Evolutionary conservation across 345 rosid genomes (phyloP), one percentile per base, ranked within the genome.

Genomic region (Gossypium bickii): DNA sequence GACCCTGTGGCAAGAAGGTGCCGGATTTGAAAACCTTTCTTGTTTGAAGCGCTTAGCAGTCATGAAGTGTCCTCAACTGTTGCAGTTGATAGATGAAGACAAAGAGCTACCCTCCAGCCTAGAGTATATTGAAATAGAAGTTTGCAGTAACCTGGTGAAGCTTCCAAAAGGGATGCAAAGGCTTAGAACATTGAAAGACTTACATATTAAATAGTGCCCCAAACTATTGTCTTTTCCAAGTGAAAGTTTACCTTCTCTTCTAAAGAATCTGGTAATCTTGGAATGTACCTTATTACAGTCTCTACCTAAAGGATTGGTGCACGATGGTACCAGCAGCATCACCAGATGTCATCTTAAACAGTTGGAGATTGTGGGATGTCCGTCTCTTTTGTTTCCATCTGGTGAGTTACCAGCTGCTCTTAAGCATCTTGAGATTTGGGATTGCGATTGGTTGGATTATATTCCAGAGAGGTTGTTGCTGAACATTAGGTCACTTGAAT

Each of bases 281-380:
- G 60, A 12, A 51, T 48, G 58, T 4, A n/a, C n/a, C 1, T 47
- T 44, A 17, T 27, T 70, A 27, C 2, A 9, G 45, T 70, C 73
- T 27, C 17, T 70, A 2, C 73, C 45, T 17, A 6, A 24, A 22
- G 59, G 58, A 29, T 3, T 70, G 59, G 41, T 70, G 47, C 22
- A 27, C 25, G 2, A 51, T 29, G 59, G 7, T 70, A 9, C 9
- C 9, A 49, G 61, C 49, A 20, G n/a, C 22, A 27, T 27, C 6
- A 20, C 49, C 55, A 7, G 12, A 17, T 48, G 55, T 73, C 12
- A 3, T 48, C 67, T 78, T 73, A 71, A 78, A 29, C 17, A 18
- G 9, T 68, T 78, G 63, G 65, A 61, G 64, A 74, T 78, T 43
- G 22, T 25, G 56, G 76, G 51, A 4, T 81, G 78, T 66, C 73